Percentiles rank a stretch among this genome's conserved stretches.
phyloP scores from a whole-genome alignment of 176 grass and related monocot genomes.

The Ananas comosus region DNA sequence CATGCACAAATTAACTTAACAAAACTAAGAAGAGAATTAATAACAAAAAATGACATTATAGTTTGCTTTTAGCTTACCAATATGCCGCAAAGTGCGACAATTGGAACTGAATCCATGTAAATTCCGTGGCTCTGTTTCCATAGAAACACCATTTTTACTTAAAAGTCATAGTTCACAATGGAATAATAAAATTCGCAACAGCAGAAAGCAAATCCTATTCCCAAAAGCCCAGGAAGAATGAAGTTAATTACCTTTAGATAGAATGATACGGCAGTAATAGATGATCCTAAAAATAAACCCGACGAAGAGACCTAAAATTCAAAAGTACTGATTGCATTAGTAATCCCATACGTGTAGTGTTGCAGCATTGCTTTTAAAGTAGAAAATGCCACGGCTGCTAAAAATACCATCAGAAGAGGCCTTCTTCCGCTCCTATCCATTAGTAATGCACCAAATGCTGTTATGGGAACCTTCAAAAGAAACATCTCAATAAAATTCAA shows the following conservation, averaged over 20 bases:
- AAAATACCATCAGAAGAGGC: conserved; percentile 38
- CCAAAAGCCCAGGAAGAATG: neutral
- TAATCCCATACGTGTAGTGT: neutral
- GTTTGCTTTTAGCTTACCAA: conserved; percentile 27
- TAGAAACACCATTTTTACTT: neutral
- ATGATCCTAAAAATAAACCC: conserved; percentile 30
- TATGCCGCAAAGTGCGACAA: conserved; percentile 41
- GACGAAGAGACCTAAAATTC: conserved; percentile 37
- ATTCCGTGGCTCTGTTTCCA: conserved; percentile 29
- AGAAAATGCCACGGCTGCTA: neutral
- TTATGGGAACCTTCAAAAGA: conserved; percentile 31
- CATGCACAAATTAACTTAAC: neutral
- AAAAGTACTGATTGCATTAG: neutral
- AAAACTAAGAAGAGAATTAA: neutral
- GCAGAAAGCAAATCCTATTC: conserved; percentile 8
- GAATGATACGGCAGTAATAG: conserved; percentile 44
- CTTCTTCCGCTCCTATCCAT: conserved; percentile 53
- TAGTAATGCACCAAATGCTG: conserved; percentile 35
- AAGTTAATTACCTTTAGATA: conserved; percentile 31
- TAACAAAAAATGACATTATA: neutral
- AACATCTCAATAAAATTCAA: neutral
- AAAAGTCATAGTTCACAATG: neutral
- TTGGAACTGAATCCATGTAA: conserved; percentile 20
- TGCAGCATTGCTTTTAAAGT: neutral
- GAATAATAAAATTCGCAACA: too few species aligned